Conservation (phyloP, 1,139 yeast species). For the Debaryomycetaceae sp. region DNA sequence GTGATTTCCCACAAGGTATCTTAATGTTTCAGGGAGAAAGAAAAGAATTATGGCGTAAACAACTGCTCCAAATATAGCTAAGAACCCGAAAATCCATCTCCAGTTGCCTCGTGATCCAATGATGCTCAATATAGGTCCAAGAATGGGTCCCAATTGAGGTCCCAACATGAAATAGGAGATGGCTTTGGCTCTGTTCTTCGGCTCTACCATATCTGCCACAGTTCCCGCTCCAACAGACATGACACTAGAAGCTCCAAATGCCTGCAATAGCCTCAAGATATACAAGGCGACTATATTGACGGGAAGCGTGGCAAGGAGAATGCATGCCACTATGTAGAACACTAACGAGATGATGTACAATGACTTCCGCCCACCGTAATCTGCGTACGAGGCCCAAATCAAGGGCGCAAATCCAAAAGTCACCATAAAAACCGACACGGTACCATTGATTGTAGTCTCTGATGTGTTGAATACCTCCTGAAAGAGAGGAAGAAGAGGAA, state of each 20-base stretch:
- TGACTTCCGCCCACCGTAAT: constrained; percentile 54
- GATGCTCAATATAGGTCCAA: constrained; percentile 51
- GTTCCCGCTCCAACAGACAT: constrained; percentile 58
- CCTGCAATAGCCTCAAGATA: constrained; percentile 46
- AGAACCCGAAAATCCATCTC: constrained; percentile 59
- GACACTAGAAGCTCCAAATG: constrained; percentile 54
- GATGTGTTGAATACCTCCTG: constrained; percentile 40
- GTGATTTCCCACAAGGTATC: constrained; percentile 56
- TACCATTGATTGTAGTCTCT: constrained; percentile 49
- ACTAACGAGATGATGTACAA: constrained; percentile 44
- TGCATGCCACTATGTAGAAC: constrained; percentile 43
- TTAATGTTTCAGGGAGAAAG: constrained; percentile 51
- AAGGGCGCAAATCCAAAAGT: constrained; percentile 53
- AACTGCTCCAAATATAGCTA: constrained; percentile 41
- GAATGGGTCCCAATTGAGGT: constrained; percentile 55
- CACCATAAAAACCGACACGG: constrained; percentile 59
- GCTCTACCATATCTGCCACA: constrained; percentile 48
- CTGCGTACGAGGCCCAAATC: constrained; percentile 57
- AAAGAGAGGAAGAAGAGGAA: constrained; percentile 52
- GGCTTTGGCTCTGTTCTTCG: constrained; percentile 46
- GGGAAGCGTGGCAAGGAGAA: constrained; percentile 48
- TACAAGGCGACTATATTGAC: constrained; percentile 43
- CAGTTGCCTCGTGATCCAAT: constrained; percentile 35
- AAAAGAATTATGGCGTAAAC: constrained; percentile 38
- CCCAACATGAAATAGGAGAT: constrained; percentile 58